These are phyloP conservation scores for Lecanicillium sp. DNA, from an alignment of 2,329 filamentous ascomycete genomes.

Conservation along the genomic window DNA sequence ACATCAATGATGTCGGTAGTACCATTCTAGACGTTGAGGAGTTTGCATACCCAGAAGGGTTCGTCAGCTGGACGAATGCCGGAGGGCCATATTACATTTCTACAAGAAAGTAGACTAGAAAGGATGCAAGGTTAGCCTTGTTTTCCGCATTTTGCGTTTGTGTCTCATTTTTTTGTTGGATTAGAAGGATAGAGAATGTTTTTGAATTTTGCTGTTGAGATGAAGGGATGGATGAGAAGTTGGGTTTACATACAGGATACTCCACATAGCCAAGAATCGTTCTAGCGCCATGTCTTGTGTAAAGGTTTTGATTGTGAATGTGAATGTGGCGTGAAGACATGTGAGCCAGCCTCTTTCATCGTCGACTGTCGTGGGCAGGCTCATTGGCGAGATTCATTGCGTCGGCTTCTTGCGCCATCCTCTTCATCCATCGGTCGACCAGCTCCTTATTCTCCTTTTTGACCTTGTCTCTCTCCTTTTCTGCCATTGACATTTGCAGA, in stretches of 20 bases:
- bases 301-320: not conserved
- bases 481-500: constrained; percentile 79
- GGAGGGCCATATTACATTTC: constrained; percentile 85
- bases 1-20: constrained; percentile 69
- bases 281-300: not conserved
- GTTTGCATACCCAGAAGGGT: constrained; percentile 52
- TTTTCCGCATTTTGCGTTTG: not conserved
- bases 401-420: constrained; percentile 79
- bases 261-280: not conserved
- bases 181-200: constrained; percentile 10
- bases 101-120: constrained; percentile 52
- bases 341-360: constrained; percentile 12
- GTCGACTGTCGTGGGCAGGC: constrained; percentile 24
- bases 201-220: too few species aligned
- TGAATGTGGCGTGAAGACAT: too few species aligned
- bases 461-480: constrained; percentile 65
- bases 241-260: not conserved
- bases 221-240: not conserved
- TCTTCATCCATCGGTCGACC: constrained; percentile 83
- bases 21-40: constrained; percentile 74
- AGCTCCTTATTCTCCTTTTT: constrained; percentile 81
- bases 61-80: constrained; percentile 87
- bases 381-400: constrained; percentile 70
- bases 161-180: not conserved
- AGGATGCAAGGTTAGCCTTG: not conserved